phyloP scores from a whole-genome alignment of 805 yeast genomes.

The Yamadazyma endophytica region DNA sequence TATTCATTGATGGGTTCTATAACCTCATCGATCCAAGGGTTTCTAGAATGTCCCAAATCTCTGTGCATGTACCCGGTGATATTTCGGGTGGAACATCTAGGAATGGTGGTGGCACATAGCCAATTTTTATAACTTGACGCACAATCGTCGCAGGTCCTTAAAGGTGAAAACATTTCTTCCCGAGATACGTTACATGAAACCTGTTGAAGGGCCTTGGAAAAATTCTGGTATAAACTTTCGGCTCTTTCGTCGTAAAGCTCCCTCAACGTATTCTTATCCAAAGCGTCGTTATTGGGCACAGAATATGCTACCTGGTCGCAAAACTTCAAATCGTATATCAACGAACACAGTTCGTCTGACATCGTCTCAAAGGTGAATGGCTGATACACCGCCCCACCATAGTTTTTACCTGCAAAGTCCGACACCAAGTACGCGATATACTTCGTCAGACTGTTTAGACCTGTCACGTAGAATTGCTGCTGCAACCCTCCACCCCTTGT shows the following conservation, averaged over 20 bases:
- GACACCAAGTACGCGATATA: conserved; percentile 65
- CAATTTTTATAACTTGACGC: conserved; percentile 68
- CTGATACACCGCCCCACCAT: conserved; percentile 64
- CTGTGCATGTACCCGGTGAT: conserved; percentile 44
- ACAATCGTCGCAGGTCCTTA: conserved; percentile 73
- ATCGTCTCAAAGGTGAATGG: conserved; percentile 56
- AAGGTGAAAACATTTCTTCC: conserved; percentile 69
- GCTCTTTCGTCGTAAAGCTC: conserved; percentile 65
- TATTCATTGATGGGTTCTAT: conserved; percentile 57
- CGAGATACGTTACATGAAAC: conserved; percentile 67
- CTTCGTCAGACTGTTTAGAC: conserved; percentile 54
- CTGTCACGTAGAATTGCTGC: conserved; percentile 60
- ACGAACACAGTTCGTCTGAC: conserved; percentile 56
- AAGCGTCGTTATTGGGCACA: conserved; percentile 52
- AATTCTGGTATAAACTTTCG: conserved; percentile 50
- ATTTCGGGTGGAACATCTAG: conserved; percentile 66
- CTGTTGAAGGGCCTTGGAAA: conserved; percentile 71
- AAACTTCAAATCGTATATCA: conserved; percentile 70
- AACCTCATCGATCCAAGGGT: conserved; percentile 47
- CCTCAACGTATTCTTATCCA: conserved; percentile 14
- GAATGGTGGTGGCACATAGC: conserved; percentile 87
- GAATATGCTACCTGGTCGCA: conserved; percentile 83
- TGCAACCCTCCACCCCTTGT: conserved; percentile 44
- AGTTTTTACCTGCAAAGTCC: conserved; percentile 34
- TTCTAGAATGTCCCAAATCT: conserved; percentile 52